A percentile compares a stretch with the other conserved stretches of the same genome.
phyloP scores from a whole-genome alignment of 352 stramenopile species.

The Pythium grandisporangium region DNA sequence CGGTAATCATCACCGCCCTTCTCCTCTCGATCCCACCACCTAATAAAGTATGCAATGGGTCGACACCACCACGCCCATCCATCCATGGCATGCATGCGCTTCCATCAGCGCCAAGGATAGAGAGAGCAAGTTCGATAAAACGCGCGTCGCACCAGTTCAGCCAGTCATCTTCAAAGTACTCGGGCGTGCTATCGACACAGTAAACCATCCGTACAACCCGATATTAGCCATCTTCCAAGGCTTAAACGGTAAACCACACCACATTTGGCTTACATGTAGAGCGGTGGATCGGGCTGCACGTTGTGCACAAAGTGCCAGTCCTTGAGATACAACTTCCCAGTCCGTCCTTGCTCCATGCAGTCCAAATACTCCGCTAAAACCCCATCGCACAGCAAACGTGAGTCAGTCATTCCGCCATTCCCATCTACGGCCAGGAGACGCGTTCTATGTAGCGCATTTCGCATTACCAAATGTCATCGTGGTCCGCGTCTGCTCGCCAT shows the following conservation, averaged over 20 bases:
- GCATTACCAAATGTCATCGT: slow-evolving; percentile 53
- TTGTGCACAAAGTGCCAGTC: slow-evolving; percentile 80
- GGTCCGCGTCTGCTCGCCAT: slow-evolving; percentile 41
- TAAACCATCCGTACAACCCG: slow-evolving; percentile 23
- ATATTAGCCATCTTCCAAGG: background rate
- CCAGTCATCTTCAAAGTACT: slow-evolving; percentile 89
- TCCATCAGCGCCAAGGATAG: no score
- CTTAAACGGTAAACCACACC: background rate
- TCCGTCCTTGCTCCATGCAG: slow-evolving; percentile 27
- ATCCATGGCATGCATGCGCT: background rate
- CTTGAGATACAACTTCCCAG: slow-evolving; percentile 70
- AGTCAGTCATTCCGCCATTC: no score
- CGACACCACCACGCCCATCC: background rate
- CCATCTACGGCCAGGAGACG: background rate
- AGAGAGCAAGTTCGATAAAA: no score
- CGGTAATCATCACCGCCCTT: slow-evolving; percentile 84
- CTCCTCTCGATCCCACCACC: slow-evolving; percentile 73
- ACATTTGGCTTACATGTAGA: slow-evolving; percentile 46
- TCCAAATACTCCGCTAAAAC: slow-evolving; percentile 67
- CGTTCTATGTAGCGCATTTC: background rate
- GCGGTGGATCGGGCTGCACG: slow-evolving; percentile 21
- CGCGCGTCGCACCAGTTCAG: slow-evolving; percentile 81
- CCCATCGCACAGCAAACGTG: no score
- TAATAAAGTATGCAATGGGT: slow-evolving; percentile 5
- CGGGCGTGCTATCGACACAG: slow-evolving; percentile 55